Evolutionary conservation across 1,139 yeast genomes (phyloP), one percentile per base, ranked within the genome.

Genomic region (Barnettozyma hawaiiensis): DNA sequence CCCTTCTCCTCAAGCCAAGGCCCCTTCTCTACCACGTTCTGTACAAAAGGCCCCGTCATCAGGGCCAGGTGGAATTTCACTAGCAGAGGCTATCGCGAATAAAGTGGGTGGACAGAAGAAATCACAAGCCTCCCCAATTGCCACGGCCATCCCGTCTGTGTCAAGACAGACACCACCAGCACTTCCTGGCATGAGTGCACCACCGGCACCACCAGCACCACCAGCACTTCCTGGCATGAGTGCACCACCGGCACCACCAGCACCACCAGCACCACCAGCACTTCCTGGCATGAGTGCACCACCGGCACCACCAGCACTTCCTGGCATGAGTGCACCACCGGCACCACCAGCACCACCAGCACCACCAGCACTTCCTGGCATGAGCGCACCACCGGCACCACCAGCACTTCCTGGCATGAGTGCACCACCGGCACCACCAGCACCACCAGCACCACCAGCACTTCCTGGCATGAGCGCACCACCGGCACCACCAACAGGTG

Each of bases 161-260:
- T 41, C 54, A 7, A 48, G 53, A 14, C 24, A 44, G 19, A 16
- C 40, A 49, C 68, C 9, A 7, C 40, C 39, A 14, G 39, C 51
- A n/a, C n/a, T n/a, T n/a, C n/a, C n/a, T n/a, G n/a, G n/a, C n/a
- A n/a, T n/a, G n/a, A n/a, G n/a, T 2, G 32, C 47, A 20, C 36
- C 64, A 10, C 54, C 68, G 5, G 62, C 67, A 11, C 53, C 67
- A 12, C 63, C 66, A 12, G 56, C 62, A 10, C 49, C 28, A 15
- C 40, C 39, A 14, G 39, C 51, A n/a, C n/a, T n/a, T n/a, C n/a
- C n/a, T n/a, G n/a, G n/a, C n/a, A n/a, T n/a, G n/a, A n/a, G n/a
- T 2, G 32, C 47, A 20, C 42, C 49, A 2, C 44, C 51, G 26
- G 32, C 38, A 20, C 37, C 47, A 12, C 45, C 61, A 21, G 44